Conservation (phyloP, 805 yeast species). For the Alloascoidea hylecoeti region DNA sequence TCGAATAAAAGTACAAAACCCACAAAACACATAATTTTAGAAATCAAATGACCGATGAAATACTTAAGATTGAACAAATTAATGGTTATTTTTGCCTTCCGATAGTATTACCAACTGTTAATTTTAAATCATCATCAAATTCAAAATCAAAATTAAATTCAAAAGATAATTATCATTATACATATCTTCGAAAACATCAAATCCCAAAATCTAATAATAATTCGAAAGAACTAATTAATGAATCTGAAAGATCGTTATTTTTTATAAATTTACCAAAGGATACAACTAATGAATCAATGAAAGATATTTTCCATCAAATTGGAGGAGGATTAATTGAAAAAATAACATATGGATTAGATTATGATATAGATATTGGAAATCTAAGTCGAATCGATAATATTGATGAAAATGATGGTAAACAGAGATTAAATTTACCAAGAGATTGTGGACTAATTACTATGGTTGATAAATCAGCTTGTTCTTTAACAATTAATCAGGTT, state of each 20-base stretch:
- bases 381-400: conserved; percentile 27
- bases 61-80: conserved; percentile 8
- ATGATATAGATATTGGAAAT: conserved; percentile 7
- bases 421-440: conserved; percentile 43
- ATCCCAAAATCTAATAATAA: background rate
- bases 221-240: conserved; percentile 25
- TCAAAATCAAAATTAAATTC: conserved; percentile 3
- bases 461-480: conserved; percentile 55
- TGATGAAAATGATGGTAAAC: conserved; percentile 21
- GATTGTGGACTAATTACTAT: conserved; percentile 64
- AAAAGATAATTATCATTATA: conserved; percentile 27
- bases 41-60: too few relatives aligned
- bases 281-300: conserved; percentile 36
- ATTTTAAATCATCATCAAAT: conserved; percentile 7
- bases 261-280: conserved; percentile 62
- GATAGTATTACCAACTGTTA: conserved; percentile 8
- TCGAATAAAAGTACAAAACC: too few relatives aligned
- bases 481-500: conserved; percentile 50
- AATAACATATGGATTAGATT: conserved; percentile 10
- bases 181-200: conserved; percentile 53
- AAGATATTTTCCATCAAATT: conserved; percentile 35
- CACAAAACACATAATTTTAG: too few relatives aligned
- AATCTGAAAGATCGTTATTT: conserved; percentile 49
- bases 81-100: conserved; percentile 12
- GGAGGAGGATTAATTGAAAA: conserved; percentile 25